phyloP scores from a whole-genome alignment of 805 yeast genomes.

The Starmerella vaccinii region DNA sequence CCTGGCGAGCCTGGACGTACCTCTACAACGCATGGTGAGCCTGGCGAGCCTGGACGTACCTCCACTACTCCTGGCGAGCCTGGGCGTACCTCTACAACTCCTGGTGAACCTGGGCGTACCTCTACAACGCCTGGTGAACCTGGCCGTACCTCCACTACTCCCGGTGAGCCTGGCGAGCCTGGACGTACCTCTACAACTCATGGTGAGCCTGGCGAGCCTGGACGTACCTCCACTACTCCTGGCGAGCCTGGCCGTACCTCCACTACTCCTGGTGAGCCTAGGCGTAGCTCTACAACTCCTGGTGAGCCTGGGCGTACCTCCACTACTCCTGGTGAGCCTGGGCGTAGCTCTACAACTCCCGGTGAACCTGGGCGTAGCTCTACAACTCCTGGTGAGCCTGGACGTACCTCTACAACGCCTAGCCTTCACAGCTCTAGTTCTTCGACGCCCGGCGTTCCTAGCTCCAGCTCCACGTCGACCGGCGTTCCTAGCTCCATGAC shows the following conservation, averaged over 20 bases:
- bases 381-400: neutral
- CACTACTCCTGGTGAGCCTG: neutral
- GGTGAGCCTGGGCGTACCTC: neutral
- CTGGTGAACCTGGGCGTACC: neutral
- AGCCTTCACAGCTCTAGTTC: neutral
- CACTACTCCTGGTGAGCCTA: neutral
- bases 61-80: neutral
- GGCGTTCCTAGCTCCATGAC: neutral
- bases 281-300: neutral
- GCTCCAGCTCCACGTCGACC: neutral
- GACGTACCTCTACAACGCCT: neutral
- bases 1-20: neutral
- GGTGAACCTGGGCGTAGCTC: neutral
- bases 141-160: neutral
- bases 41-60: neutral
- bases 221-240: neutral
- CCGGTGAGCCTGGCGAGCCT: neutral
- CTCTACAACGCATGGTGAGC: neutral
- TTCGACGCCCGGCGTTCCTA: neutral
- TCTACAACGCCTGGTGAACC: neutral
- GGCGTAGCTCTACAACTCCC: neutral
- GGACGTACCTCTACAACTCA: neutral
- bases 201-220: neutral
- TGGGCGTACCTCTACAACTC: neutral
- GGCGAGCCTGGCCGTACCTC: neutral